Base-by-base conservation (phyloP, 78 protist species). In the Cavenderia fasciculata region DNA sequence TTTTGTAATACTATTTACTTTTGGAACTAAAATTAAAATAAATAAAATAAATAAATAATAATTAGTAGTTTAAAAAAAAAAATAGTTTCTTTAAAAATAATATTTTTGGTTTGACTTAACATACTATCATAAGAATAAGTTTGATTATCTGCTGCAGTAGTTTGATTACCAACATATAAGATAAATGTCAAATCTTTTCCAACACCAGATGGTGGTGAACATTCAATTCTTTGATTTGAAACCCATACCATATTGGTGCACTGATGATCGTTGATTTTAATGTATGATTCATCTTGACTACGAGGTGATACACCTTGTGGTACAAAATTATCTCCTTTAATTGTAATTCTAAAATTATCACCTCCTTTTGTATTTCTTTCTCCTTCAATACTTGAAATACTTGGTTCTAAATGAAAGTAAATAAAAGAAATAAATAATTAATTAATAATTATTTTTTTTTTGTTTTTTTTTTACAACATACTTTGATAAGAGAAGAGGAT, bases 271-370 rank as follows among this genome's bases (percentile, higher is more conserved):
- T 56, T 23, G 11, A 36, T 56, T 36, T 16, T 46, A 27, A 34
- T n/a, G 10, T 51, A 43, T 16, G 25, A 34, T 41, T 14, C 33
- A n/a, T 6, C 21, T 2, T 31, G 21, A 14, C 44, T 61, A 10
- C 21, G 11, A 40, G 40, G 47, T 59, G 38, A 11, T 18, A 77
- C 68, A 38, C 18, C 41, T 38, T 65, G 4, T 61, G 86, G 86
- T 31, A 76, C 69, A n/a, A 76, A 76, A 27, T 76, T 76, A 7
- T 4, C 16, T 29, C 86, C 86, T 44, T 36, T 61, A 21, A 59
- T 46, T 44, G 29, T 57, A 46, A 75, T 44, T 3, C 0, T 7
- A 29, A n/a, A n/a, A n/a, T n/a, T n/a, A n/a, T n/a, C n/a, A n/a
- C n/a, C n/a, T n/a, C n/a, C n/a, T n/a, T n/a, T n/a, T n/a, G n/a